Base-by-base conservation (phyloP, 1,139 yeast species). In the Pneumocystis wakefieldiae region DNA sequence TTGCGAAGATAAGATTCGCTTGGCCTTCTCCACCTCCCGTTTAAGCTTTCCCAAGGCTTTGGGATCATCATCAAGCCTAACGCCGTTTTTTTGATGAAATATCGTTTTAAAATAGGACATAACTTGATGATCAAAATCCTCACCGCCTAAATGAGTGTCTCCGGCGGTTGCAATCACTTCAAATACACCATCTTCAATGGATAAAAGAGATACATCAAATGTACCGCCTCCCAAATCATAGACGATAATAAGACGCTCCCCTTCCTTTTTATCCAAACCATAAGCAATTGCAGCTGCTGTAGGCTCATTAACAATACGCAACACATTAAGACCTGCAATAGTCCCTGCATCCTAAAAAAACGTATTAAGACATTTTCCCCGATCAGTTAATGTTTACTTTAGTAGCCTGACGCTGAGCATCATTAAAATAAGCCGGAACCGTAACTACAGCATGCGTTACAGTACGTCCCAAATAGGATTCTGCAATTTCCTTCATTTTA, bases 271-370 rank as follows among this genome's bases (percentile, higher is more conserved):
- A 78, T 91, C 97, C 72, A 91, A 82, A 70, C 97, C 97, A 78
- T 91, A 91, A 67, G 97, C 97, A 76, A 91, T 89, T 65, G 97
- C 97, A 67, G 97, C 97, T 62, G 97, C 97, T 64, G 97, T 91
- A 68, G 97, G 97, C 80, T 91, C 97, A 76, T 91, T 91, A 70
- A 91, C 95, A 74, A 91, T 90, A 80, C 97, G 86, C 74, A 90
- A 82, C 66, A 91, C 95, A 72, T 87, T 89, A 74, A 91, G 83
- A 71, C 97, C 97, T 61, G 97, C 95, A 80, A 91, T 91, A 67
- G 88, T 82, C 80, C 97, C 97, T 64, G 97, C 97, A 76, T 90
- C 97, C 55, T 48, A 41, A 7, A 17, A 48, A 24, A 12, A 12
- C 24, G 2, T 3, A 19, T 48, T 24, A 48, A 19, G 2, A 7